Evolutionary conservation across 306 rosid species (phyloP), one percentile per base, ranked within the genome.

Genomic region (Leucaena leucocephala): DNA sequence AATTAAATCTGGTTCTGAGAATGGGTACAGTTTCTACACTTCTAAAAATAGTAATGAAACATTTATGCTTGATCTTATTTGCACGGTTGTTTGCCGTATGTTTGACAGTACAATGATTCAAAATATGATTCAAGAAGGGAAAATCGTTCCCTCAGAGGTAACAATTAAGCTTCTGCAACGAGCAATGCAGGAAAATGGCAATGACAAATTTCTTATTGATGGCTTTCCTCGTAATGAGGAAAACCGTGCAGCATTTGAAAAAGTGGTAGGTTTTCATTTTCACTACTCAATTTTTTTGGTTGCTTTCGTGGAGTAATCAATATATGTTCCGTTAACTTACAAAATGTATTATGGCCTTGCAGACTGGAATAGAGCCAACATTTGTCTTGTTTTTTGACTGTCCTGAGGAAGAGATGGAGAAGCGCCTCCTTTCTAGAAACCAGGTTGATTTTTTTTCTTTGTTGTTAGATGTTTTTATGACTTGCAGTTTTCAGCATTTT

Each of bases 181-280:
- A 70, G 99, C 99, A 84, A 96, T 96, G 77, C 74, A 83, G 82
- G 89, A 85, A 86, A 82, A 49, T 84, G 91, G 89, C 62, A 96
- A 96, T 76, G 91, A 91, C 84, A 96, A 90, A 82, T 96, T 91
- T 89, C 98, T 96, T 62, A 91, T 96, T 85, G 99, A 96, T 88
- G 99, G 99, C 71, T 96, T 96, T 83, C 99, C 99, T 64, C 99
- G 99, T 62, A 93, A 96, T 76, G 98, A 96, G 87, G 99, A 96
- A 91, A 96, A 93, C 78, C 99, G 97, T 82, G 98, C 98, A 42
- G 99, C 99, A 55, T 96, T 96, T 85, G 99, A 96, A 86, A 84
- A 78, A 6, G 98, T 91, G 84, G 99, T 95, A 82, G 85, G 89
- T 75, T 64, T 59, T 48, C 65, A 66, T 22, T 64, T 8, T 59